Evolutionary conservation across 75 land plant genomes (phyloP).

Genomic region (Adiantum capillusveneris): DNA sequence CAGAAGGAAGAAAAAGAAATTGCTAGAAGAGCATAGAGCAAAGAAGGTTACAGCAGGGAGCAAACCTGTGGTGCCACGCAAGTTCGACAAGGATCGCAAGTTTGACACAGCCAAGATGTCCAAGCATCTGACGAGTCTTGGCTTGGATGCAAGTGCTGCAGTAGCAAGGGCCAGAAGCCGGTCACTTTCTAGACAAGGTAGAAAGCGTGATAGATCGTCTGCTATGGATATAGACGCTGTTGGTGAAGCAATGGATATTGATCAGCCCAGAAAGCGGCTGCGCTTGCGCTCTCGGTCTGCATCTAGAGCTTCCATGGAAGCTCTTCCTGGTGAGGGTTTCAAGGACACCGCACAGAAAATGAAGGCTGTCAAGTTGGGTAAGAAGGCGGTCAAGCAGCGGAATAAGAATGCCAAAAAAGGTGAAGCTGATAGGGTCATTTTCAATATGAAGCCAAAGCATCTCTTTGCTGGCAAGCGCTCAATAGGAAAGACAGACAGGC

Average conservation of each 20-base stretch:
- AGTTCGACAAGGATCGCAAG: conserved; percentile 62
- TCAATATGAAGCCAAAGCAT: conserved; percentile 82
- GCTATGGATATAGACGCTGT: conserved; percentile 29
- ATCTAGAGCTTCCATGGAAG: conserved; percentile 65
- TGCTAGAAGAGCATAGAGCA: conserved; percentile 71
- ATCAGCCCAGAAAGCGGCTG: conserved; percentile 48
- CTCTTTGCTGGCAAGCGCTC: conserved; percentile 84
- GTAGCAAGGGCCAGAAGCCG: conserved; percentile 60
- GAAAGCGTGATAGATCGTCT: conserved; percentile 79
- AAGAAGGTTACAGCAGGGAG: conserved; percentile 93
- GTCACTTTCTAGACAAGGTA: conserved; percentile 50
- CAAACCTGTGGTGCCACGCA: conserved; percentile 76
- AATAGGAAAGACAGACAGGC: conserved; percentile 73
- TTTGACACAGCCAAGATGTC: conserved; percentile 72
- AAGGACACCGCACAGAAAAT: conserved; percentile 77
- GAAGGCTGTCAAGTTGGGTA: conserved; percentile 64
- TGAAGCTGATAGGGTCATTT: conserved; percentile 87
- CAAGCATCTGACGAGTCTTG: conserved; percentile 62
- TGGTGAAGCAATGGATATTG: conserved; percentile 58
- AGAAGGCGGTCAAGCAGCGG: conserved; percentile 58
- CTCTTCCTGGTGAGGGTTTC: conserved; percentile 82
- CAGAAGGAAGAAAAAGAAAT: conserved; percentile 65
- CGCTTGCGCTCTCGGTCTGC: conserved; percentile 53
- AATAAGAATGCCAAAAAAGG: conserved; percentile 79
- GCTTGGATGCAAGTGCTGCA: conserved; percentile 75